These are phyloP conservation scores for Rhodotorula sp. DNA, from an alignment of 1,284 basidiomycete species.

Conservation along the genomic window DNA sequence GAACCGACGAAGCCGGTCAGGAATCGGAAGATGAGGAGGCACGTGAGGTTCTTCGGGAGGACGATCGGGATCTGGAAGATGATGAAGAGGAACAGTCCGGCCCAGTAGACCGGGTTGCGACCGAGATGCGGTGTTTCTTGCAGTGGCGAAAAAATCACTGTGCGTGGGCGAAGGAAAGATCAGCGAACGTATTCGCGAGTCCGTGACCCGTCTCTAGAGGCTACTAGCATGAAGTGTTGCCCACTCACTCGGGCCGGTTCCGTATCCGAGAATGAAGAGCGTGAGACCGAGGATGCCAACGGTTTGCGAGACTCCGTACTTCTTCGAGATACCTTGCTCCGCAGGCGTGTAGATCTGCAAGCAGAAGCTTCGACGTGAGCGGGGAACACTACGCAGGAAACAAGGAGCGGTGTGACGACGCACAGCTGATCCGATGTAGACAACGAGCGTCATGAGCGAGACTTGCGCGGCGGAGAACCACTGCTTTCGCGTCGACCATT, in stretches of 20 bases:
- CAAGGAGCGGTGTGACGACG: not conserved
- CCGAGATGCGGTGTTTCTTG: conserved; percentile 49
- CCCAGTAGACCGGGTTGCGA: conserved; percentile 43
- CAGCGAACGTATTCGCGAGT: too few species aligned
- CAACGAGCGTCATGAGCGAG: conserved; percentile 47
- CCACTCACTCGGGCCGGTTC: conserved; percentile 31
- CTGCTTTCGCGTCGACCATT: conserved; percentile 47
- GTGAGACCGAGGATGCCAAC: conserved; percentile 40
- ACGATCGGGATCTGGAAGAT: conserved; percentile 38
- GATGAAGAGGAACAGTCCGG: conserved; percentile 34
- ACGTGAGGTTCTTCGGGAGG: conserved; percentile 38
- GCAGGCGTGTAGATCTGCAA: conserved; percentile 44
- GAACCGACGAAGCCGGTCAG: conserved; percentile 46
- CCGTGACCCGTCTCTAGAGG: too few species aligned
- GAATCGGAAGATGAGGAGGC: conserved; percentile 42
- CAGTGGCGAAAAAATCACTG: conserved; percentile 28
- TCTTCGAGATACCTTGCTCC: conserved; percentile 27
- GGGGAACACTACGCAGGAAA: not conserved
- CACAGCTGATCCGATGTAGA: conserved; percentile 41
- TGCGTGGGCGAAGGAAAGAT: not conserved
- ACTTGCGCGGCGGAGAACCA: conserved; percentile 45
- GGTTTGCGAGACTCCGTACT: conserved; percentile 36
- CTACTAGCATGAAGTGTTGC: not conserved
- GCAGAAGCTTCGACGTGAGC: not conserved
- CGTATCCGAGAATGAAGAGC: conserved; percentile 40